Evolutionary conservation across 495 filamentous ascomycete genomes (phyloP).

Genomic region (Aspergillus wentii): DNA sequence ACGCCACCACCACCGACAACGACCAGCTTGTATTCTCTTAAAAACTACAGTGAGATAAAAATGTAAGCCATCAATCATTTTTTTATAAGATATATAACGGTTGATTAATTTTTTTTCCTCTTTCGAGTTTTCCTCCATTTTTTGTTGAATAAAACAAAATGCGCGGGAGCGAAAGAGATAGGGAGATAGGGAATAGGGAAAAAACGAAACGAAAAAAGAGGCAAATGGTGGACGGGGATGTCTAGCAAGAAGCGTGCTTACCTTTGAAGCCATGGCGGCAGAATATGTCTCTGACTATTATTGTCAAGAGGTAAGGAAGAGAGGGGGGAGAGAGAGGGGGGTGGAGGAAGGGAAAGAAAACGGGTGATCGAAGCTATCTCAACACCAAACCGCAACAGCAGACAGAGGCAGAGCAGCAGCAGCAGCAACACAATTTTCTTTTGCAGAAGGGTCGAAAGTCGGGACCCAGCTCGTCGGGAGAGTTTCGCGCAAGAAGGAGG

Average conservation of each 20-base stretch:
- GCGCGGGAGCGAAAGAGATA: constrained; percentile 1
- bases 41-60: constrained; percentile 58
- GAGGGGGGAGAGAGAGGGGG: constrained; percentile 3
- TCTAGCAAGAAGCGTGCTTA: constrained; percentile 9
- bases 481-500: constrained; percentile 20
- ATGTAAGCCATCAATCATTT: not conserved
- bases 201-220: constrained; percentile 1
- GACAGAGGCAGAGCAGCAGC: constrained; percentile 19
- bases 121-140: too few species aligned
- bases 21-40: constrained; percentile 98
- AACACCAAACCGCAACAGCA: too few species aligned
- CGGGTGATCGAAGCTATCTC: constrained; percentile 23
- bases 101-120: too few species aligned
- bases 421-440: constrained; percentile 24
- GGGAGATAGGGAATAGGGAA: constrained; percentile 4
- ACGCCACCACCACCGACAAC: constrained; percentile 98
- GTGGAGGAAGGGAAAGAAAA: constrained; percentile 6
- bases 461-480: constrained; percentile 24
- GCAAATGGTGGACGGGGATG: constrained; percentile 2
- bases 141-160: not conserved
- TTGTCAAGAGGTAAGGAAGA: constrained; percentile 6
- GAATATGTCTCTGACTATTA: constrained; percentile 9
- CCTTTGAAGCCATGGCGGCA: constrained; percentile 26
- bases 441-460: constrained; percentile 14
- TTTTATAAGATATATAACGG: too few species aligned